Conservation (phyloP, 495 filamentous ascomycete genomes). For the Cercophora newfieldiana region DNA sequence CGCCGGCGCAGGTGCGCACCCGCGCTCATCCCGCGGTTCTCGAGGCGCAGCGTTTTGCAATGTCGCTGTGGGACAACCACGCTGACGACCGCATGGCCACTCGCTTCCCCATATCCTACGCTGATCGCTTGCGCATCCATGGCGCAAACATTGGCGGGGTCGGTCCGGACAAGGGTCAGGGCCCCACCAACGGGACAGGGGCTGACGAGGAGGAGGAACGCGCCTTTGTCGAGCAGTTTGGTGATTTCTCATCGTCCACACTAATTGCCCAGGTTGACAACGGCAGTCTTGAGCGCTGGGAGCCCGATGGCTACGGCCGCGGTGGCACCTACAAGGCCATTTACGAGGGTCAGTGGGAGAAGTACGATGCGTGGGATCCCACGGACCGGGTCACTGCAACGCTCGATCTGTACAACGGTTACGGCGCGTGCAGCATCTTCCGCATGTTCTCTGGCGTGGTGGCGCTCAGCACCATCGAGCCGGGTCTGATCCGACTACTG, state of each 20-base stretch:
- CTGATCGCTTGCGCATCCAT: conserved; percentile 79
- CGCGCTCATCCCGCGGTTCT: conserved; percentile 75
- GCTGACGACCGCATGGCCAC: conserved; percentile 59
- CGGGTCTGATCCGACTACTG: conserved; percentile 82
- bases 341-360: conserved; percentile 78
- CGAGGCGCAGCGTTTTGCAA: conserved; percentile 72
- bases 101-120: conserved; percentile 72
- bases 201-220: conserved; percentile 25
- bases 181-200: conserved; percentile 20
- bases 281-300: conserved; percentile 87
- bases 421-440: conserved; percentile 83
- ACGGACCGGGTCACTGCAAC: conserved; percentile 69
- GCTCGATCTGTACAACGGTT: conserved; percentile 82
- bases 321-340: conserved; percentile 73
- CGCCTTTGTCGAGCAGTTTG: conserved; percentile 42
- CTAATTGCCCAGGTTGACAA: conserved; percentile 77
- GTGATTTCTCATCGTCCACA: conserved; percentile 46
- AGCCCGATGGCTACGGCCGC: conserved; percentile 75
- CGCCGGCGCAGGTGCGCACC: conserved; percentile 75
- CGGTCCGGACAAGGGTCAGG: conserved; percentile 26
- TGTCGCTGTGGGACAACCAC: conserved; percentile 79
- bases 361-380: conserved; percentile 83
- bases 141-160: conserved; percentile 43
- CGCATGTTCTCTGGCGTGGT: conserved; percentile 89
- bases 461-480: conserved; percentile 74